Conservation (phyloP, 441 rosid species). For the Erodium trifolium region DNA sequence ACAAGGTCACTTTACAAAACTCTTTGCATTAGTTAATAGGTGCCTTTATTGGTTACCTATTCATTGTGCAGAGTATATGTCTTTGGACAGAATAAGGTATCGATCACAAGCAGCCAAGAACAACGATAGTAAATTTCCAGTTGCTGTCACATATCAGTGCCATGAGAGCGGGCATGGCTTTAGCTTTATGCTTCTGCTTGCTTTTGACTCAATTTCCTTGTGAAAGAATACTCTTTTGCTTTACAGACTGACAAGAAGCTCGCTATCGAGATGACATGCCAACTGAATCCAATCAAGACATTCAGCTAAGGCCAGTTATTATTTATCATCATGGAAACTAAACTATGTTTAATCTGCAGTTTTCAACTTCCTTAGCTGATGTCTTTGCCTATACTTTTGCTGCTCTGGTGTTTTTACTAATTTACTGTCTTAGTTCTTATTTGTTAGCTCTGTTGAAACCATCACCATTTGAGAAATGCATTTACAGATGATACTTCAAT, state of each 20-base stretch:
- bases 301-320: not conserved
- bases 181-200: not conserved
- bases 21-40: too few relatives aligned
- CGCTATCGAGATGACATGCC: not conserved
- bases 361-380: not conserved
- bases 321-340: not conserved
- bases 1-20: not conserved
- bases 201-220: conserved; percentile 2
- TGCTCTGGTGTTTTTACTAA: conserved; percentile 7
- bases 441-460: not conserved
- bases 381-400: not conserved
- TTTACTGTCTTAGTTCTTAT: not conserved
- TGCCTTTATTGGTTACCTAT: too few relatives aligned
- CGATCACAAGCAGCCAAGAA: conserved; percentile 1
- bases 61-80: not conserved
- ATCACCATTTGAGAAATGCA: not conserved
- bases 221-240: not conserved
- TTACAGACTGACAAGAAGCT: not conserved
- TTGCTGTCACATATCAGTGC: not conserved
- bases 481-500: not conserved
- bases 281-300: not conserved
- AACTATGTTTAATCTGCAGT: not conserved
- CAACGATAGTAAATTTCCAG: not conserved
- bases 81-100: not conserved
- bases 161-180: not conserved